Evolutionary conservation across 768 basidiomycete genomes (phyloP), one percentile per base, ranked within the genome.

Genomic region (Mycena alexandri): DNA sequence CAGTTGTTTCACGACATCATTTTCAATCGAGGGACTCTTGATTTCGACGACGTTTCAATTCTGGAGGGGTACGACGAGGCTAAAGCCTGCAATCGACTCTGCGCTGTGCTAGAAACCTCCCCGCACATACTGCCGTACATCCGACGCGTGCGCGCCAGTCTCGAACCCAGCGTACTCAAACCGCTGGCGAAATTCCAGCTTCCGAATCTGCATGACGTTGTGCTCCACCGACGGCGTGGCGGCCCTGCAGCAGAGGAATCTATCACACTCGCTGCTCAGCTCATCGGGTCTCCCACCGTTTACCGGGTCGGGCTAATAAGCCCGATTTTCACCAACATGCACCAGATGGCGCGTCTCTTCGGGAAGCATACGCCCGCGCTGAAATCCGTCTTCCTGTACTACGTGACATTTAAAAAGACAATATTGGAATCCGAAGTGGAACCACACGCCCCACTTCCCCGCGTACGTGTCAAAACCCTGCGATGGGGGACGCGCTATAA

Each of bases 1-100:
- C 34, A 52, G 2, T 48, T 65, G 9, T 65, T 65, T 24, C 24
- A 24, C 57, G 64, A 65, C 33, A 60, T 65, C 48, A 60, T 65
- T 17, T 38, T 65, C 51, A 65, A 65, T 60, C 57, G 64, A 12
- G 56, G 64, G 14, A 24, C 21, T 4, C 56, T 36, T 2, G 42
- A 50, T 41, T 47, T 60, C 42, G 57, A 59, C 57, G 64, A 65
- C 21, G 14, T 52, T 22, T 29, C 55, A 11, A 12, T 43, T 21
- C n/a, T 65, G 24, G 46, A 36, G 3, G 12, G 34, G 11, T 54
- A 60, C 21, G 51, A 59, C 44, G 64, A 64, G 17, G n/a, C 19
- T 1, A 14, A 11, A 8, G 54, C 48, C 0, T 56, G 36, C 16
- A 5, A 9, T 5, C 44, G 38, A 3, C 36, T 64, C 10, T 64